Evolutionary conservation across 768 basidiomycete genomes (phyloP), one percentile per base, ranked within the genome.

Genomic region (Lactifluus volemus): DNA sequence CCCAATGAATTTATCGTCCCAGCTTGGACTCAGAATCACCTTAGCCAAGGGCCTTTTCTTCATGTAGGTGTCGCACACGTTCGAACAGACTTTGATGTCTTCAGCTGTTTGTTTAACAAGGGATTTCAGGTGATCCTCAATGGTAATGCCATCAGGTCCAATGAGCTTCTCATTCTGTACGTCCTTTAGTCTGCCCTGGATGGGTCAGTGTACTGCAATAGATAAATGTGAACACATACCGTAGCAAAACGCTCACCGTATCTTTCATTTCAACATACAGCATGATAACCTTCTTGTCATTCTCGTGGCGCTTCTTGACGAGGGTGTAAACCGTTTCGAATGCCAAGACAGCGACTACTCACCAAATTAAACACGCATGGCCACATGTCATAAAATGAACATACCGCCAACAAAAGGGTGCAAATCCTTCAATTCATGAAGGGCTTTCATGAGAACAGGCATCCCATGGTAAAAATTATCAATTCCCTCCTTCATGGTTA

Each of bases 201-300:
- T 5, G 49, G 29, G 21, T 49, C 15, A 63, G 10, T 8, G 36
- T 7, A 0, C 7, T 6, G 5, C 7, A 1, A 9, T 10, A 4
- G 14, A 29, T 30, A 14, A 12, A 10, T 4, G 39, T 6, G 5
- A 41, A 4, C 17, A 56, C 63, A 17, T 39, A 64, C 63, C 51
- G 51, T 12, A 64, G 29, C 12, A 64, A 53, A 6, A 49, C 53
- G 14, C 67, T 58, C 75, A 83, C 79, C 72, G 79, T 74, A 45
- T 81, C 74, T 59, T 73, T 74, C 80, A 83, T 83, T 61, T 79
- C 76, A 9, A 77, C 67, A 41, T 78, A 78, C 6, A 84, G 70
- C 4, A 73, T 70, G 2, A 76, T 60, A 7, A 82, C 73, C 61
- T 79, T 81, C 58, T 74, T 76, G 57, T 83, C 78, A 55, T 84